A percentile compares a stretch with the other conserved stretches of the same genome.
These are phyloP conservation scores for Themeda triandra DNA, from an alignment of 176 grass and related monocot genomes.

Conservation along the genomic window DNA sequence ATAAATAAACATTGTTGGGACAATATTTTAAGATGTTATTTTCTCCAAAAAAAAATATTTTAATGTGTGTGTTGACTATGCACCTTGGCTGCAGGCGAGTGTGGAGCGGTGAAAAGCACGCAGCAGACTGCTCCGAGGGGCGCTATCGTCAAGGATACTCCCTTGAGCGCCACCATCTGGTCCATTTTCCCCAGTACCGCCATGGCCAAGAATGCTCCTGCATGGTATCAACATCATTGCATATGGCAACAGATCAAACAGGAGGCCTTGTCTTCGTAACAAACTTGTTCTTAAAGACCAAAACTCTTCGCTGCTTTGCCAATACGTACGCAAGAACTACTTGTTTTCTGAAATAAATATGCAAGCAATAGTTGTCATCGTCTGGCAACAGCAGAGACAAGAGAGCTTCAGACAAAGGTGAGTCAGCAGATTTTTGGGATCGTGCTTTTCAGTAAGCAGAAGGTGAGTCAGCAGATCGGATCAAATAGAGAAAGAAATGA, in stretches of 20 bases:
- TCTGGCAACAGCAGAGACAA: background rate
- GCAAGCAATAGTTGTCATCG: background rate
- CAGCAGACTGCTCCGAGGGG: slow-evolving; percentile 83
- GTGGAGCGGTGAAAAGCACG: slow-evolving; percentile 69
- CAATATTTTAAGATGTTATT: background rate
- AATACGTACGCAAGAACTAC: background rate
- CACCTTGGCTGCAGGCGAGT: slow-evolving; percentile 72
- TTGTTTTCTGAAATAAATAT: background rate
- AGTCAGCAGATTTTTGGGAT: too few species aligned
- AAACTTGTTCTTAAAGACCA: background rate
- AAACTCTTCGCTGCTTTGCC: background rate
- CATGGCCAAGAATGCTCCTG: slow-evolving; percentile 94
- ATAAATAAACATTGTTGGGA: background rate
- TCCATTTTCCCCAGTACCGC: slow-evolving; percentile 72
- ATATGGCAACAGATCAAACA: background rate
- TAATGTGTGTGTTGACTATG: background rate
- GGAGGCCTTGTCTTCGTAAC: background rate
- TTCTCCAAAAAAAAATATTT: background rate
- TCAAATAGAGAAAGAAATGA: background rate
- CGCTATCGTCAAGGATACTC: slow-evolving; percentile 71
- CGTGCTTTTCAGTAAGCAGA: too few species aligned
- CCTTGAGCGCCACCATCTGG: slow-evolving; percentile 70
- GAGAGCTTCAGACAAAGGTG: background rate
- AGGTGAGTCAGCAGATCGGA: too few species aligned
- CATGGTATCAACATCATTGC: background rate